Conservation (phyloP, 2,329 filamentous ascomycete species). For the Aspergillus chevalieri region DNA sequence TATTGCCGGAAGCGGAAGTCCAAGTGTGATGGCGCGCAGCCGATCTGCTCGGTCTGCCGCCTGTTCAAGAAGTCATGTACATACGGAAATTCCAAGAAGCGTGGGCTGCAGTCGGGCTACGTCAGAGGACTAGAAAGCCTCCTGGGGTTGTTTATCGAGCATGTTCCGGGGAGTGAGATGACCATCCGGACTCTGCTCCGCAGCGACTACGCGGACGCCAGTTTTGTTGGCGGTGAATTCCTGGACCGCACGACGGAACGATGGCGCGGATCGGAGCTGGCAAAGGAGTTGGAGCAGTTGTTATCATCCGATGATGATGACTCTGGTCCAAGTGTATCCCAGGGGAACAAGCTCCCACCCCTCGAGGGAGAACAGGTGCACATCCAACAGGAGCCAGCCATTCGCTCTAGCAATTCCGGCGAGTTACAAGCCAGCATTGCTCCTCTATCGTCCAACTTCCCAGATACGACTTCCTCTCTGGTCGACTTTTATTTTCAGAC, state of each 20-base stretch:
- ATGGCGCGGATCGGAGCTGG: slow-evolving; percentile 11
- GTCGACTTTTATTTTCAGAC: slow-evolving; percentile 67
- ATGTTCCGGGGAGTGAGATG: slow-evolving; percentile 50
- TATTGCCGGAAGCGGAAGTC: slow-evolving; percentile 59
- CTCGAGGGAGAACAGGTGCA: neutral
- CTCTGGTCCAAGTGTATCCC: neutral
- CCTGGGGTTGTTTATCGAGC: slow-evolving; percentile 58
- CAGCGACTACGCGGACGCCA: slow-evolving; percentile 2
- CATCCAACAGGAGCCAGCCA: neutral
- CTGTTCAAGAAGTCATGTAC: slow-evolving; percentile 11
- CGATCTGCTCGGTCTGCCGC: slow-evolving; percentile 58
- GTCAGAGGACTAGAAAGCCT: slow-evolving; percentile 63
- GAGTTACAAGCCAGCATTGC: neutral
- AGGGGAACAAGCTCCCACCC: neutral
- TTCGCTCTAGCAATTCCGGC: neutral
- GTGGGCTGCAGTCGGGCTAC: slow-evolving; percentile 69
- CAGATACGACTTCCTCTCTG: slow-evolving; percentile 33
- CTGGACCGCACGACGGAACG: slow-evolving; percentile 3
- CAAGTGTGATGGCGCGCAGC: slow-evolving; percentile 64
- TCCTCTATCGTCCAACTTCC: slow-evolving; percentile 1
- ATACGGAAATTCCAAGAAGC: slow-evolving; percentile 32
- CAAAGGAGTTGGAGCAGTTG: slow-evolving; percentile 6
- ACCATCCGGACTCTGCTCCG: slow-evolving; percentile 30
- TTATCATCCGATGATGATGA: slow-evolving; percentile 5
- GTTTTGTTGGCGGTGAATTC: slow-evolving; percentile 8